A percentile compares a stretch with the other conserved stretches of the same genome.
These are phyloP conservation scores for Xanthoconium purpureum DNA, from an alignment of 768 basidiomycete species.

Conservation along the genomic window DNA sequence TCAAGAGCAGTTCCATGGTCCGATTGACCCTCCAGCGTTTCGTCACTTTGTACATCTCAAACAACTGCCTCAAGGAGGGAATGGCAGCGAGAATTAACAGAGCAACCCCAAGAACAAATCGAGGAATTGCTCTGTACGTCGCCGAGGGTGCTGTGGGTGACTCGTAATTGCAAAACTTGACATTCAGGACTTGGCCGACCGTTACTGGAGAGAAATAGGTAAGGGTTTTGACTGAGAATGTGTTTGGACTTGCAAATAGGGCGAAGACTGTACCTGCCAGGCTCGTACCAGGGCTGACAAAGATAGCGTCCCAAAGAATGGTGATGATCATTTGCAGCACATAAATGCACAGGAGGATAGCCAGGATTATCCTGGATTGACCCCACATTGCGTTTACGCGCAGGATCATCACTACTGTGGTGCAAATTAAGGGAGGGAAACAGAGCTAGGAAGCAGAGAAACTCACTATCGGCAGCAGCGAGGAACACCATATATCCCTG, in stretches of 20 bases:
- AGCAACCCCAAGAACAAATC: not conserved
- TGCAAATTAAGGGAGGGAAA: not conserved
- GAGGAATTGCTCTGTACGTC: conserved; percentile 7
- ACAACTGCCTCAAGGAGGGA: not conserved
- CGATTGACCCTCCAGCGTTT: conserved; percentile 7
- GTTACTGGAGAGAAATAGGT: not conserved
- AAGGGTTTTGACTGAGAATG: not conserved
- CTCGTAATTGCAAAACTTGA: not conserved
- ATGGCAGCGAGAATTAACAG: conserved; percentile 4
- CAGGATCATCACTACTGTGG: conserved; percentile 20
- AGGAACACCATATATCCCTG: conserved; percentile 10
- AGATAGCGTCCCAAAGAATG: not conserved
- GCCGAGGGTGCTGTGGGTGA: not conserved
- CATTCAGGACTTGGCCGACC: not conserved
- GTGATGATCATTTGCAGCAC: not conserved
- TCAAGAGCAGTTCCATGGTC: conserved; percentile 1
- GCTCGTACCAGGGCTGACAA: not conserved
- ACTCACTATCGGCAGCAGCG: conserved; percentile 16
- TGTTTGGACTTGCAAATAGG: not conserved
- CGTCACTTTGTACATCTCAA: conserved; percentile 7
- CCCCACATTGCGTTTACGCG: conserved; percentile 16
- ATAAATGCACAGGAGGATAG: conserved; percentile 4
- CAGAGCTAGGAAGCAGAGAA: not conserved
- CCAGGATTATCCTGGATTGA: conserved; percentile 4
- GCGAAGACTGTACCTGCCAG: conserved; percentile 1